Percentiles rank a stretch among this genome's conserved stretches.
These are phyloP conservation scores for Alternaria viburni DNA, from an alignment of 2,329 filamentous ascomycete genomes.

Conservation along the genomic window DNA sequence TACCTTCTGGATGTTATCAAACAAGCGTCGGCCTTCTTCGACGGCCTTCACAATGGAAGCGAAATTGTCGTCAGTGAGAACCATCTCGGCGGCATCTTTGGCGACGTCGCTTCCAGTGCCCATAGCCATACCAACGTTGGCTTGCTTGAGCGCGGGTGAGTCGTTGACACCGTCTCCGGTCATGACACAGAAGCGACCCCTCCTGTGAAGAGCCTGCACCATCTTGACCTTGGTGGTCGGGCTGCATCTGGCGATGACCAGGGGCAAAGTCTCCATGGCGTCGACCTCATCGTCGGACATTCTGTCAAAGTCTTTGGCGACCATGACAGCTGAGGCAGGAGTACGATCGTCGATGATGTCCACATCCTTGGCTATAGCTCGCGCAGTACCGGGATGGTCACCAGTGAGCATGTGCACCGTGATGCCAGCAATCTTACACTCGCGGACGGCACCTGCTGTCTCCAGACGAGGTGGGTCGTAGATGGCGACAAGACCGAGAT, in stretches of 20 bases:
- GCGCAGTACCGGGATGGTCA: conserved; percentile 55
- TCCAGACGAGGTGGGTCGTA: conserved; percentile 86
- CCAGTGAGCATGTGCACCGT: conserved; percentile 59
- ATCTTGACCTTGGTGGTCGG: conserved; percentile 57
- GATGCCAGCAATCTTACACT: conserved; percentile 56
- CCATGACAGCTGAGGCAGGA: conserved; percentile 46
- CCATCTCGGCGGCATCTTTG: conserved; percentile 51
- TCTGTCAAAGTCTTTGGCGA: conserved; percentile 54
- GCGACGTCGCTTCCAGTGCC: conserved; percentile 50
- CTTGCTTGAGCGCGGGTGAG: conserved; percentile 49
- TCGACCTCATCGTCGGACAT: conserved; percentile 53
- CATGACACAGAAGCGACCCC: conserved; percentile 50
- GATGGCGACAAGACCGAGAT: conserved; percentile 83
- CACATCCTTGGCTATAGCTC: conserved; percentile 55
- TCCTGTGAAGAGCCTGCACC: conserved; percentile 51
- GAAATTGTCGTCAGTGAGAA: conserved; percentile 51
- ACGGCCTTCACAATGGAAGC: conserved; percentile 51
- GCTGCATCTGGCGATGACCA: conserved; percentile 55
- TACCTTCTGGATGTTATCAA: conserved; percentile 52
- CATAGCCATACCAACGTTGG: conserved; percentile 54
- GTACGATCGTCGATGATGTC: conserved; percentile 48
- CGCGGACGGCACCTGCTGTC: conserved; percentile 64
- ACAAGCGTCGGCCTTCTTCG: conserved; percentile 49
- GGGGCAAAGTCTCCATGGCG: conserved; percentile 48
- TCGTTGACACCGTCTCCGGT: conserved; percentile 54